These are phyloP conservation scores for Blastocystis sp. DNA, from an alignment of 352 stramenopile species.

Conservation along the genomic window DNA sequence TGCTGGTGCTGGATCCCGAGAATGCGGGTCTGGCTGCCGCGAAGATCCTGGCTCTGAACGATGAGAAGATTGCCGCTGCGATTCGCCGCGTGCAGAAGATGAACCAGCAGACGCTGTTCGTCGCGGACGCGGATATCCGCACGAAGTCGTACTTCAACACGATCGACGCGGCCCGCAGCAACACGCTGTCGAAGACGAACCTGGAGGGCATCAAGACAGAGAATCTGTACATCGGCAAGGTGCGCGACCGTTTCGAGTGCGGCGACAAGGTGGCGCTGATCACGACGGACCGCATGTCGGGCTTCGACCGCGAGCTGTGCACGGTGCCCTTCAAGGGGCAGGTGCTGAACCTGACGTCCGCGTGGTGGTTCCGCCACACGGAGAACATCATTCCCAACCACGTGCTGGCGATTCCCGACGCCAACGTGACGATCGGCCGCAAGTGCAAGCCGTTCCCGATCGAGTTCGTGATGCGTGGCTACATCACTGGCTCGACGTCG, in stretches of 20 bases:
- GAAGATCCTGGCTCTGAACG: slow-evolving; percentile 48
- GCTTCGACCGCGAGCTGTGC: slow-evolving; percentile 89
- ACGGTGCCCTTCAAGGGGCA: slow-evolving; percentile 89
- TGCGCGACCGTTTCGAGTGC: slow-evolving; percentile 81
- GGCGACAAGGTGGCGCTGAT: slow-evolving; percentile 78
- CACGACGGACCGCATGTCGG: slow-evolving; percentile 93
- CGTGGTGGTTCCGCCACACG: slow-evolving; percentile 85
- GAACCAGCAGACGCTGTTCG: slow-evolving; percentile 50
- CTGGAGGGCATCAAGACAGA: slow-evolving; percentile 25
- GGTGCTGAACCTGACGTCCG: slow-evolving; percentile 84
- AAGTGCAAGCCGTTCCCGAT: slow-evolving; percentile 89
- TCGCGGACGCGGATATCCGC: slow-evolving; percentile 49
- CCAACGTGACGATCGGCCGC: slow-evolving; percentile 83
- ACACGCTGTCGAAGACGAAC: slow-evolving; percentile 50
- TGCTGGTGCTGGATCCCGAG: slow-evolving; percentile 52
- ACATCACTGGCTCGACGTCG: slow-evolving; percentile 82
- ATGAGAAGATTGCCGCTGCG: neutral
- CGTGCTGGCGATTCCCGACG: slow-evolving; percentile 79
- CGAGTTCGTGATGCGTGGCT: slow-evolving; percentile 94
- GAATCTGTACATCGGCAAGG: slow-evolving; percentile 59
- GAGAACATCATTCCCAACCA: slow-evolving; percentile 91
- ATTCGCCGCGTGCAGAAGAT: slow-evolving; percentile 30
- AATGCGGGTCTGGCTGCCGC: slow-evolving; percentile 34
- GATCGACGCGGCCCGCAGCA: slow-evolving; percentile 18
- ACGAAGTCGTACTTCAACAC: slow-evolving; percentile 51